phyloP scores from a whole-genome alignment of 2,329 filamentous ascomycete species.

The Trichoderma atrobrunneum region DNA sequence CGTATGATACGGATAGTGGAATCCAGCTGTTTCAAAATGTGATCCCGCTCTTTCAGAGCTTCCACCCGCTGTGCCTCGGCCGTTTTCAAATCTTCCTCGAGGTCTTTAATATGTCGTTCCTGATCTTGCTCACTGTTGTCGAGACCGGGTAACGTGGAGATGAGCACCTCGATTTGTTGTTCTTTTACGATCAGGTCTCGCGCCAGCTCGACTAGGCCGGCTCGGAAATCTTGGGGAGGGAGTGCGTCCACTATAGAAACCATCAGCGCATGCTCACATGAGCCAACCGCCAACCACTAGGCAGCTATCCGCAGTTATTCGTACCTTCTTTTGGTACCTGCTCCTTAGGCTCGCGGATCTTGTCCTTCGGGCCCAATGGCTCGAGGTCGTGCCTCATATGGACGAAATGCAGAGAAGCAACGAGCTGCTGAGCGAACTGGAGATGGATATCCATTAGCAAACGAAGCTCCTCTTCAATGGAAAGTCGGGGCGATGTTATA shows the following conservation, averaged over 20 bases:
- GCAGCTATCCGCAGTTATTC: neutral
- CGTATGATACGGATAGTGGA: constrained; percentile 58
- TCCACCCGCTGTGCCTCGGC: constrained; percentile 62
- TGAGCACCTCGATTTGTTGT: constrained; percentile 77
- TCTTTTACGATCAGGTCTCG: constrained; percentile 75
- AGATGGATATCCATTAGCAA: neutral
- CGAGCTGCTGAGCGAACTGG: constrained; percentile 66
- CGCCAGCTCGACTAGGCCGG: constrained; percentile 69
- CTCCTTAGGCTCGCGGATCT: constrained; percentile 57
- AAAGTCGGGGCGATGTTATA: too few relatives aligned
- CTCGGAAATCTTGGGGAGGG: constrained; percentile 61
- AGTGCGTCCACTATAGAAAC: constrained; percentile 55
- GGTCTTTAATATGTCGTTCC: constrained; percentile 60
- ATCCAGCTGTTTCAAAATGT: constrained; percentile 59
- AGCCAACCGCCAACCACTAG: too few relatives aligned
- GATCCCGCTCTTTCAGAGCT: constrained; percentile 62
- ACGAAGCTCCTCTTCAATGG: neutral
- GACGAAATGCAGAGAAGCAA: constrained; percentile 64
- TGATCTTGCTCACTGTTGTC: constrained; percentile 78
- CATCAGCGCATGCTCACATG: neutral
- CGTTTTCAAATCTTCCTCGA: constrained; percentile 63
- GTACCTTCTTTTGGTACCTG: constrained; percentile 51
- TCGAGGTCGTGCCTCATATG: constrained; percentile 67
- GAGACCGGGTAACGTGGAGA: constrained; percentile 71
- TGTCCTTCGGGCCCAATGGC: constrained; percentile 55